A percentile compares a stretch with the other conserved stretches of the same genome.
Evolutionary conservation across 2,329 filamentous ascomycete species (phyloP).

Genomic region (Zymoseptoria tritici): DNA sequence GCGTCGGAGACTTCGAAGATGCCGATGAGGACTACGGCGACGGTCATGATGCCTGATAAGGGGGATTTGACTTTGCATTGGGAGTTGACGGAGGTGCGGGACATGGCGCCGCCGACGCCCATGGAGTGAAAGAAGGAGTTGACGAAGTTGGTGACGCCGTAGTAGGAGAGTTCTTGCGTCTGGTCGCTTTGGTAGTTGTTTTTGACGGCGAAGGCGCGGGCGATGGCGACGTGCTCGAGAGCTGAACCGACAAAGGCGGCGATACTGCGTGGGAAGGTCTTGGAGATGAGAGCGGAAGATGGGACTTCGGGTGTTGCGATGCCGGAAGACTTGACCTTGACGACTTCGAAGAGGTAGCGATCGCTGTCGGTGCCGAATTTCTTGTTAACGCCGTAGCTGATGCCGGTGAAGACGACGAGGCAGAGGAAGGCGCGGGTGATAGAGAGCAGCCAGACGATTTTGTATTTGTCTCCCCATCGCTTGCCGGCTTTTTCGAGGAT

Average conservation of each 20-base stretch:
- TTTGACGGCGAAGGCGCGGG: conserved; percentile 54
- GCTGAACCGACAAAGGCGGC: conserved; percentile 55
- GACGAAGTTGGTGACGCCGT: conserved; percentile 39
- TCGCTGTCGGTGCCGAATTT: conserved; percentile 30
- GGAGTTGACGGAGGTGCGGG: conserved; percentile 60
- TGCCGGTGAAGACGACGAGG: conserved; percentile 54
- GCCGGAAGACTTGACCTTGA: conserved; percentile 50
- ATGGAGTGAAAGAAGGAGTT: conserved; percentile 60
- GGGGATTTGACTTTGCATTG: conserved; percentile 56
- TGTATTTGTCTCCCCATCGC: conserved; percentile 52
- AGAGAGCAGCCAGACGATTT: conserved; percentile 50
- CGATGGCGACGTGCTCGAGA: conserved; percentile 59
- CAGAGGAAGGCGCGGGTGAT: conserved; percentile 55
- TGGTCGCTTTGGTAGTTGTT: conserved; percentile 58
- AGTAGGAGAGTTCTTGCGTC: conserved; percentile 58
- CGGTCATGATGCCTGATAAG: conserved; percentile 53
- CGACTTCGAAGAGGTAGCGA: conserved; percentile 50
- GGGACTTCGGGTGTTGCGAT: conserved; percentile 47
- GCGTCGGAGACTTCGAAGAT: conserved; percentile 53
- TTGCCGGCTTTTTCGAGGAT: conserved; percentile 52
- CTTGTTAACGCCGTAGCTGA: conserved; percentile 57
- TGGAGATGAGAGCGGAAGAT: conserved; percentile 41
- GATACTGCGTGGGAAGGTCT: conserved; percentile 48
- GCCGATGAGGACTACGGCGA: conserved; percentile 54
- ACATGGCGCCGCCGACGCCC: conserved; percentile 61